phyloP scores from a whole-genome alignment of 2,329 filamentous ascomycete species.

The Remersonia thermophila region DNA sequence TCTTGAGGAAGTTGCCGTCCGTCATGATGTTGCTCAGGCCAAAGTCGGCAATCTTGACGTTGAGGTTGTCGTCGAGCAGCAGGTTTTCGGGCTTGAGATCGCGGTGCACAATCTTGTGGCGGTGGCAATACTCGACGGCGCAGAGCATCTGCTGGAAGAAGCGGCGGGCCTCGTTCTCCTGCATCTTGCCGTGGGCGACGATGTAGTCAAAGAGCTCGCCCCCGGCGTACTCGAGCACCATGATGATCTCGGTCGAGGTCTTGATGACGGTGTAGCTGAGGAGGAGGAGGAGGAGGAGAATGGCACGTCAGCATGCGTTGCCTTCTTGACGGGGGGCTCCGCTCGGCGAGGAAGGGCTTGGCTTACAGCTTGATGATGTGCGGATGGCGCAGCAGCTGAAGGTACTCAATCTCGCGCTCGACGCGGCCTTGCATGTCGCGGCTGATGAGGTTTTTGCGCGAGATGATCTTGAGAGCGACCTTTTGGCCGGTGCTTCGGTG shows the following conservation, averaged over 20 bases:
- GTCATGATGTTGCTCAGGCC: constrained; percentile 99
- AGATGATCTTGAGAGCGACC: constrained; percentile 96
- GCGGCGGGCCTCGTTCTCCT: constrained; percentile 81
- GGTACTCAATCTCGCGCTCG: constrained; percentile 94
- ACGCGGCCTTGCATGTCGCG: constrained; percentile 96
- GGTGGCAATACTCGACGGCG: constrained; percentile 95
- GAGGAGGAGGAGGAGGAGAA: no score
- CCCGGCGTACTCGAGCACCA: constrained; percentile 97
- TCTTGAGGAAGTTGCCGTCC: constrained; percentile 97
- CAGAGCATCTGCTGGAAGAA: constrained; percentile 99
- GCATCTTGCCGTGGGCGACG: constrained; percentile 83
- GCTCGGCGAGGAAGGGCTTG: no score
- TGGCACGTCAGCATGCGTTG: no score
- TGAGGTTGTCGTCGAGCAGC: constrained; percentile 84
- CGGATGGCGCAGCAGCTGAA: constrained; percentile 87
- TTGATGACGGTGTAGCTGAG: constrained; percentile 89
- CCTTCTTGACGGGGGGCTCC: no score
- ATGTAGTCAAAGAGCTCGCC: constrained; percentile 98
- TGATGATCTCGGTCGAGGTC: constrained; percentile 87
- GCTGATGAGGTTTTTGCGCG: constrained; percentile 88
- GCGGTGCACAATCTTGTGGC: constrained; percentile 96
- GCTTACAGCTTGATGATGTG: constrained; percentile 95
- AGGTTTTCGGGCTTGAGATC: constrained; percentile 97
- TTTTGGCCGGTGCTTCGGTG: constrained; percentile 88
- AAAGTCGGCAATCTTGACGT: constrained; percentile 99